Evolutionary conservation across 2,329 filamentous ascomycete genomes (phyloP).

Genomic region (Penicillium sp.): DNA sequence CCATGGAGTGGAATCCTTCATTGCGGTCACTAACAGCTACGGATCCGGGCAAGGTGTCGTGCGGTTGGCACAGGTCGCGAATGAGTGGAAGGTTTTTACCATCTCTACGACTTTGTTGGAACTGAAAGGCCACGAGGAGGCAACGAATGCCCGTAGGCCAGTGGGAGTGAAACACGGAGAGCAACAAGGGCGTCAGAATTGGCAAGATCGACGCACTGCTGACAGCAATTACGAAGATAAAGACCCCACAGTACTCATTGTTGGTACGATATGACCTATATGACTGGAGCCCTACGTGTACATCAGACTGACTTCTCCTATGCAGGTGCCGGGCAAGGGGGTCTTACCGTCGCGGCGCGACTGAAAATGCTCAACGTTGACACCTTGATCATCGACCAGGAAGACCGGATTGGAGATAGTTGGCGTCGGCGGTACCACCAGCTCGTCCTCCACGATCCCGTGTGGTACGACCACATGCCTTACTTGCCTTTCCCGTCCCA

Average conservation of each 20-base stretch:
- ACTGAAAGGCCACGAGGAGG: conserved; percentile 59
- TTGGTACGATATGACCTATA: conserved; percentile 52
- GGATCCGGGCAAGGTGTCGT: conserved; percentile 61
- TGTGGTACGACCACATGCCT: conserved; percentile 60
- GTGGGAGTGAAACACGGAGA: conserved; percentile 60
- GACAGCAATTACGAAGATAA: conserved; percentile 54
- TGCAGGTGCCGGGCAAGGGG: conserved; percentile 62
- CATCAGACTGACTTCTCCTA: conserved; percentile 9
- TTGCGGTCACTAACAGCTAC: conserved; percentile 55
- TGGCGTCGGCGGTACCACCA: conserved; percentile 66
- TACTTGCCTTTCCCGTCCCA: conserved; percentile 65
- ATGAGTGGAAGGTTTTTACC: conserved; percentile 64
- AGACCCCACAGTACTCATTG: conserved; percentile 62
- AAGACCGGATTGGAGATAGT: conserved; percentile 62
- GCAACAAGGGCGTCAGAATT: conserved; percentile 58
- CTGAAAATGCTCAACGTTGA: conserved; percentile 61
- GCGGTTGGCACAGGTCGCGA: conserved; percentile 49
- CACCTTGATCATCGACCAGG: conserved; percentile 61
- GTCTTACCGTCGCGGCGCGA: conserved; percentile 59
- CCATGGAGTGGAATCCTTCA: conserved; percentile 59
- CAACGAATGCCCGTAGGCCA: conserved; percentile 50
- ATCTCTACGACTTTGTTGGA: conserved; percentile 62
- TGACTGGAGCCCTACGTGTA: not conserved
- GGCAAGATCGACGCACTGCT: conserved; percentile 56
- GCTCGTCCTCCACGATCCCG: conserved; percentile 68